phyloP scores from a whole-genome alignment of 2,329 filamentous ascomycete species.

The Plenodomus biglobosus region DNA sequence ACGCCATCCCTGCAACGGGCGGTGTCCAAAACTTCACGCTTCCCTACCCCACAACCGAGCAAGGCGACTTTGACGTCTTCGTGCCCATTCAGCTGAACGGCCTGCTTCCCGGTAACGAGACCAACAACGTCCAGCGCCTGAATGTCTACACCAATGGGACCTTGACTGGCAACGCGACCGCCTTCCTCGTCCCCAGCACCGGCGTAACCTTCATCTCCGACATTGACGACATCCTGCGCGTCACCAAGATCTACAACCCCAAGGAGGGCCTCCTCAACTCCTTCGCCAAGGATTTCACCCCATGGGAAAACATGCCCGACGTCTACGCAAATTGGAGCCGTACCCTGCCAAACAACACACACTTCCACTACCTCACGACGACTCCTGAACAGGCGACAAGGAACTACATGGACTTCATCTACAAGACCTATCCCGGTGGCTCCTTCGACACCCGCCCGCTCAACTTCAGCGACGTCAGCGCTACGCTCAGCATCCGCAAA shows the following conservation, averaged over 20 bases:
- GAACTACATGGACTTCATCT: conserved; percentile 79
- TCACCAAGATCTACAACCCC: conserved; percentile 78
- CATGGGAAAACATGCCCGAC: conserved; percentile 78
- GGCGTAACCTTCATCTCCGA: conserved; percentile 75
- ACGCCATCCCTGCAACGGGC: conserved; percentile 56
- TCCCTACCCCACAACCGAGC: conserved; percentile 64
- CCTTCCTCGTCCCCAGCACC: conserved; percentile 70
- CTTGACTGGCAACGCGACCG: conserved; percentile 69
- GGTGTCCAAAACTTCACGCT: conserved; percentile 65
- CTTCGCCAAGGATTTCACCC: conserved; percentile 68
- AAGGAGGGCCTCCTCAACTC: conserved; percentile 74
- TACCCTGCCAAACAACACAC: conserved; percentile 63
- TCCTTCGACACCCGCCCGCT: conserved; percentile 74
- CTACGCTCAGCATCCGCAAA: conserved; percentile 69
- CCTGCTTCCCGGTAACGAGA: conserved; percentile 65
- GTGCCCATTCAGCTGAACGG: conserved; percentile 60
- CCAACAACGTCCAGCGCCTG: conserved; percentile 65
- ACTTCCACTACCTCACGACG: conserved; percentile 82
- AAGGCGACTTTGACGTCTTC: conserved; percentile 76
- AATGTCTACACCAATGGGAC: conserved; percentile 68
- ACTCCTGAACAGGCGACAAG: conserved; percentile 76
- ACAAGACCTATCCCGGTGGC: conserved; percentile 73
- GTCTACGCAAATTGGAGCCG: conserved; percentile 75
- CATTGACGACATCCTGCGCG: conserved; percentile 77
- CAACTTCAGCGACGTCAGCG: conserved; percentile 75